Evolutionary conservation across 1,284 basidiomycete species (phyloP).

Genomic region (Neonothopanus nambi): DNA sequence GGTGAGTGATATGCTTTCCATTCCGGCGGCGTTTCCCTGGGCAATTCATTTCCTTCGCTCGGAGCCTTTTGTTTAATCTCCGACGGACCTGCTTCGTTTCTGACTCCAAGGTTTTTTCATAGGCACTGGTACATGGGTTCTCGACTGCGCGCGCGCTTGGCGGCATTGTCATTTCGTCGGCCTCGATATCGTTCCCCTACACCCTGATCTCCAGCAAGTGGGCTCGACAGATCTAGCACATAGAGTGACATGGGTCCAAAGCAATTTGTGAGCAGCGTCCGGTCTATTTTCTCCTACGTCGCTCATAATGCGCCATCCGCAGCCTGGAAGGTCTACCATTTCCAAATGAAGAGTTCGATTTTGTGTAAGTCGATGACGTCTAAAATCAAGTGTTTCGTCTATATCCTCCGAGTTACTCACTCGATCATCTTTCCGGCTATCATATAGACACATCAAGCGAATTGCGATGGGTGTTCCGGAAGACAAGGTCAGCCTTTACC

Average conservation of each 20-base stretch:
- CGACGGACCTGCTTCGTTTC: no score
- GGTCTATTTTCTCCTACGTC: slow-evolving; percentile 4
- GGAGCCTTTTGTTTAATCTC: no score
- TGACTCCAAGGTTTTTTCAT: slow-evolving; percentile 33
- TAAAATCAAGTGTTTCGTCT: background rate
- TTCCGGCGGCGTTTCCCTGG: no score
- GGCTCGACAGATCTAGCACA: slow-evolving; percentile 54
- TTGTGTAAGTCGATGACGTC: slow-evolving; percentile 48
- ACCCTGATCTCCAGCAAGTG: slow-evolving; percentile 59
- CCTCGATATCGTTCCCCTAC: slow-evolving; percentile 67
- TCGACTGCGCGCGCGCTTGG: slow-evolving; percentile 62
- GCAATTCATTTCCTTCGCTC: no score
- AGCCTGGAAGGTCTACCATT: slow-evolving; percentile 71
- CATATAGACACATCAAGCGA: slow-evolving; percentile 59
- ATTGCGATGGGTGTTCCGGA: slow-evolving; percentile 72
- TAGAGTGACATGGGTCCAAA: slow-evolving; percentile 67
- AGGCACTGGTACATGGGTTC: slow-evolving; percentile 66
- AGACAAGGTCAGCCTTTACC: slow-evolving; percentile 54
- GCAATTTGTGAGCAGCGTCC: slow-evolving; percentile 57
- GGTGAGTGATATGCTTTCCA: slow-evolving; percentile 40
- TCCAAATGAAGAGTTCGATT: slow-evolving; percentile 69
- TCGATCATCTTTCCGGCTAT: background rate
- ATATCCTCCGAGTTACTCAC: background rate
- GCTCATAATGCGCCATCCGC: slow-evolving; percentile 18
- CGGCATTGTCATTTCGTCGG: slow-evolving; percentile 64